phyloP scores from a whole-genome alignment of 768 basidiomycete species.

The Boletus coccyginus region DNA sequence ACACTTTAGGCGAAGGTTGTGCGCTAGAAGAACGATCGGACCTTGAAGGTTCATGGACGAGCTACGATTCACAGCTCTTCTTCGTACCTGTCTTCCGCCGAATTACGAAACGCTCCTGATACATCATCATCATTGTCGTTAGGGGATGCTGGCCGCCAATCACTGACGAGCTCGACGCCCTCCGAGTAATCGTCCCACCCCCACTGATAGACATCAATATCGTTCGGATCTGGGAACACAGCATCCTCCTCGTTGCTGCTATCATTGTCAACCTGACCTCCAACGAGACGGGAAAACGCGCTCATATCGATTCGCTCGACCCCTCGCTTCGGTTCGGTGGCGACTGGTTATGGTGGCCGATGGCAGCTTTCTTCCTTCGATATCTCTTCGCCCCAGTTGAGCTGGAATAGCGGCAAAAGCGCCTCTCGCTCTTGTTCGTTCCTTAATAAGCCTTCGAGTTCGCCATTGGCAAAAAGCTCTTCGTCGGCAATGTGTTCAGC shows the following conservation, averaged over 20 bases:
- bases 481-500: conserved; percentile 57
- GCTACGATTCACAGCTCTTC: conserved; percentile 25
- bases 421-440: conserved; percentile 48
- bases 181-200: conserved; percentile 15
- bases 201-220: conserved; percentile 17
- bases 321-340: conserved; percentile 29
- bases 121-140: conserved; percentile 16
- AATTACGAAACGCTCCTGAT: conserved; percentile 15
- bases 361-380: conserved; percentile 24
- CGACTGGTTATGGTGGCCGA: not conserved
- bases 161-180: conserved; percentile 39
- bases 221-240: conserved; percentile 19
- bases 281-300: conserved; percentile 50
- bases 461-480: conserved; percentile 68
- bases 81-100: conserved; percentile 27
- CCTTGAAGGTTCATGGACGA: not conserved
- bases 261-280: conserved; percentile 25
- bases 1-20: not conserved
- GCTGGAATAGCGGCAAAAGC: conserved; percentile 35
- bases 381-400: conserved; percentile 36
- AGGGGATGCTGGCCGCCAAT: conserved; percentile 44
- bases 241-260: conserved; percentile 23
- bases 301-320: conserved; percentile 53
- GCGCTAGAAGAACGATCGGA: not conserved
- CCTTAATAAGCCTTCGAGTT: conserved; percentile 61